Conservation (phyloP, 768 basidiomycete species). For the Hortiboletus campestris region DNA sequence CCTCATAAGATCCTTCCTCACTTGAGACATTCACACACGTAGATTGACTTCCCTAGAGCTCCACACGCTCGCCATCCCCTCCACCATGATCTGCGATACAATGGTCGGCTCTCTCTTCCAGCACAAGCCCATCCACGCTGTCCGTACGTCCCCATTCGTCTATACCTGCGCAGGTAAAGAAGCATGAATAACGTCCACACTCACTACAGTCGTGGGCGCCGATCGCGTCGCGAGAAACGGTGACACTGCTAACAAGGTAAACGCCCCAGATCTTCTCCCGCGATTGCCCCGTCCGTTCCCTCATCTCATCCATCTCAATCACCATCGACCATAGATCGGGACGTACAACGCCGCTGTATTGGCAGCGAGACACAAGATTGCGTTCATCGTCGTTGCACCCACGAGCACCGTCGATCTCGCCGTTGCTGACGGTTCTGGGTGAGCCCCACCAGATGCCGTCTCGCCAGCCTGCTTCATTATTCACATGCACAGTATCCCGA, state of each 20-base stretch:
- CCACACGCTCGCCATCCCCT: constrained; percentile 77
- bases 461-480: neutral
- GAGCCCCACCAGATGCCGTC: constrained; percentile 2
- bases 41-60: constrained; percentile 91
- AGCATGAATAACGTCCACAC: neutral
- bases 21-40: neutral
- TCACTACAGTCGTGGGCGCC: constrained; percentile 68
- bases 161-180: neutral
- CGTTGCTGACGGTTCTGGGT: constrained; percentile 65
- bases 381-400: constrained; percentile 92
- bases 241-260: constrained; percentile 93
- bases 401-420: constrained; percentile 89
- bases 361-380: constrained; percentile 81
- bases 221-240: constrained; percentile 90
- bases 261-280: constrained; percentile 6
- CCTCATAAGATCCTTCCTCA: neutral
- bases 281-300: neutral
- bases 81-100: constrained; percentile 94
- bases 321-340: constrained; percentile 53
- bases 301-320: neutral
- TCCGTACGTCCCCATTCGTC: constrained; percentile 46
- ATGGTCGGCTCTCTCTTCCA: constrained; percentile 97
- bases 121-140: constrained; percentile 76
- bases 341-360: constrained; percentile 96
- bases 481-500: constrained; percentile 61